Conservation (phyloP, 139 green algal species). For the Pseudopediastrum boryanum region DNA sequence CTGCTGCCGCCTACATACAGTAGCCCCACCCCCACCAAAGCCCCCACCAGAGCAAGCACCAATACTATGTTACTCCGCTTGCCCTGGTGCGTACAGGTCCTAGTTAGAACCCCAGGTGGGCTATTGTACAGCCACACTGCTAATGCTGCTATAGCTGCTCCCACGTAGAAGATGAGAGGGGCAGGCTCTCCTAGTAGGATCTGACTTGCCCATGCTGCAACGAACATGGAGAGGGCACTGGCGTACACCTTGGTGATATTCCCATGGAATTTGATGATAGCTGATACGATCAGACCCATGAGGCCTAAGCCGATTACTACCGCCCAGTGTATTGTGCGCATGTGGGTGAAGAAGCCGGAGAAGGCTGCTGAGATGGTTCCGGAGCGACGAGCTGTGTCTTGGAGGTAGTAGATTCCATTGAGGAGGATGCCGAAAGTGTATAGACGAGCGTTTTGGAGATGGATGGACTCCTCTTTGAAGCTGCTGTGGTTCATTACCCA, state of each 20-base stretch:
- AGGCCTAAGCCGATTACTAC: neutral
- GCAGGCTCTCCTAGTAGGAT: neutral
- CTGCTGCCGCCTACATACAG: too few relatives aligned
- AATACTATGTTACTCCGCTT: too few relatives aligned
- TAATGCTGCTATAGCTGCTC: neutral
- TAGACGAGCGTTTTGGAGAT: neutral
- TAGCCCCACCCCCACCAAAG: too few relatives aligned
- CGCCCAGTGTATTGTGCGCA: neutral
- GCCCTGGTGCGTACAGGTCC: neutral
- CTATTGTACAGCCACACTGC: too few relatives aligned
- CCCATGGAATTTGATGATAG: neutral
- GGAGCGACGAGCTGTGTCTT: too few relatives aligned
- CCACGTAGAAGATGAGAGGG: neutral
- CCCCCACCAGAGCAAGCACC: too few relatives aligned
- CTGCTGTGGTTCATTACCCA: conserved; percentile 5
- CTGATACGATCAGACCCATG: neutral
- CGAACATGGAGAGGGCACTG: neutral
- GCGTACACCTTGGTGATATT: conserved; percentile 4
- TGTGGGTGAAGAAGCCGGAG: neutral
- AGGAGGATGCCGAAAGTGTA: neutral
- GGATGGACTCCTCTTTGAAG: conserved; percentile 1
- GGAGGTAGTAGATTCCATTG: neutral
- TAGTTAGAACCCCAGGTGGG: too few relatives aligned
- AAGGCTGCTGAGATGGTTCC: neutral
- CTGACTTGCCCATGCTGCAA: neutral